Conservation (phyloP, 78 protist genomes). For the Speleostelium caveatum region DNA sequence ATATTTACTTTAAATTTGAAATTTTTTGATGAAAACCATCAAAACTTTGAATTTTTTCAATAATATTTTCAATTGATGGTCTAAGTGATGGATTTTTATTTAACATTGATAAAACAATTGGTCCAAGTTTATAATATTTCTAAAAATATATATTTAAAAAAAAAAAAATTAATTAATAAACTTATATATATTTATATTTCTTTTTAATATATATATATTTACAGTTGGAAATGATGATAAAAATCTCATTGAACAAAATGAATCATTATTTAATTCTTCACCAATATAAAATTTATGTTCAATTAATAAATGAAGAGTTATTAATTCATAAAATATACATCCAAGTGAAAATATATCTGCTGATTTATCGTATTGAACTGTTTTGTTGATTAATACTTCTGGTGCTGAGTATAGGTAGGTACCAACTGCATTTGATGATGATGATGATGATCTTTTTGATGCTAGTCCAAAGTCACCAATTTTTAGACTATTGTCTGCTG, state of each 20-base stretch:
- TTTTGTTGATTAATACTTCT: slow-evolving; percentile 4
- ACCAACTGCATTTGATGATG: slow-evolving; percentile 13
- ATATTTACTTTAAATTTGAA: background rate
- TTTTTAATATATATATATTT: no score
- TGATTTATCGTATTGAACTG: slow-evolving; percentile 30
- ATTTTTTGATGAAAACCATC: slow-evolving; percentile 10
- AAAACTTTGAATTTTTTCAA: background rate
- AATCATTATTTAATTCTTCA: slow-evolving; percentile 27
- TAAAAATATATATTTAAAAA: no score
- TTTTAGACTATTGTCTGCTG: slow-evolving; percentile 12
- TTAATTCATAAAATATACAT: slow-evolving; percentile 64
- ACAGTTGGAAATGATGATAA: slow-evolving; percentile 24
- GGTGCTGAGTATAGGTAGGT: slow-evolving; percentile 53
- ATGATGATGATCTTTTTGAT: background rate
- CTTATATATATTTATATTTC: no score
- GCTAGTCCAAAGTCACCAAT: slow-evolving; percentile 78
- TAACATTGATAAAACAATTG: slow-evolving; percentile 43
- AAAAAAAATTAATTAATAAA: no score
- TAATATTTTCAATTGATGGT: slow-evolving; percentile 47
- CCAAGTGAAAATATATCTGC: slow-evolving; percentile 67
- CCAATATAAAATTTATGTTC: slow-evolving; percentile 19
- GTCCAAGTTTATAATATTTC: slow-evolving; percentile 25
- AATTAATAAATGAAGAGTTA: slow-evolving; percentile 16
- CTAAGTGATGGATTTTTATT: slow-evolving; percentile 29
- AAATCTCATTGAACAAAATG: slow-evolving; percentile 26